Evolutionary conservation across 345 rosid species (phyloP).

Genomic region (Noccaea caerulescens): DNA sequence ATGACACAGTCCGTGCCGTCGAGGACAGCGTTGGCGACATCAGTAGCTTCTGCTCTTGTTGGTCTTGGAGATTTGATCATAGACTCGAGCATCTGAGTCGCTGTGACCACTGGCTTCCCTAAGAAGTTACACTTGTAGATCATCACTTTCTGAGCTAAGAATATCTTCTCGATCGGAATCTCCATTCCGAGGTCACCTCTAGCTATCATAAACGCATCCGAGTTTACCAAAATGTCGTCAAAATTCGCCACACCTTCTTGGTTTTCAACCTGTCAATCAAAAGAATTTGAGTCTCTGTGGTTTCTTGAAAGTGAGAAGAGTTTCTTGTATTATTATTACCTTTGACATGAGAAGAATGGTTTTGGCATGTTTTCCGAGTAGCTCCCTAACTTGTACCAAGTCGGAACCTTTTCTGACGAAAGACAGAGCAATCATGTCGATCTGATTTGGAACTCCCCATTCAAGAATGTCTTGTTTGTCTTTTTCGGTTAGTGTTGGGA

Average conservation of each 20-base stretch:
- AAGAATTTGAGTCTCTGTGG: slow-evolving; percentile 3
- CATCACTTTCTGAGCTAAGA: slow-evolving; percentile 98
- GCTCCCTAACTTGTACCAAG: slow-evolving; percentile 78
- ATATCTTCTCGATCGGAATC: slow-evolving; percentile 95
- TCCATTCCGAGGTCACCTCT: slow-evolving; percentile 99
- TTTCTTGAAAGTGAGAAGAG: not conserved
- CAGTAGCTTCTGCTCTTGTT: slow-evolving; percentile 97
- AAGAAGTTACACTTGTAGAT: slow-evolving; percentile 96
- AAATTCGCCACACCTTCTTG: slow-evolving; percentile 99
- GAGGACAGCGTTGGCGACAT: slow-evolving; percentile 97
- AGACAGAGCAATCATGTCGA: slow-evolving; percentile 96
- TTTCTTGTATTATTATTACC: slow-evolving; percentile 49
- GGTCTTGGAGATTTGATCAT: slow-evolving; percentile 99
- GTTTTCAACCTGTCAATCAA: slow-evolving; percentile 71
- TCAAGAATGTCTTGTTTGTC: slow-evolving; percentile 91
- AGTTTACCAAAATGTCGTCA: slow-evolving; percentile 81
- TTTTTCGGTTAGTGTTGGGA: slow-evolving; percentile 93
- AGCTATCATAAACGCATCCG: slow-evolving; percentile 98
- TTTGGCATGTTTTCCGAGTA: slow-evolving; percentile 80
- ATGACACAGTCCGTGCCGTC: slow-evolving; percentile 95
- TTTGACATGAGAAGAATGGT: slow-evolving; percentile 94
- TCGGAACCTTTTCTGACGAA: slow-evolving; percentile 96
- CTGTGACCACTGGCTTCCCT: slow-evolving; percentile 92
- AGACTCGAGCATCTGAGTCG: slow-evolving; percentile 93
- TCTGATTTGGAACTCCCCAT: slow-evolving; percentile 93